Evolutionary conservation across 192 early-diverging fungal genomes (phyloP).

Genomic region (Gonapodya prolifera): DNA sequence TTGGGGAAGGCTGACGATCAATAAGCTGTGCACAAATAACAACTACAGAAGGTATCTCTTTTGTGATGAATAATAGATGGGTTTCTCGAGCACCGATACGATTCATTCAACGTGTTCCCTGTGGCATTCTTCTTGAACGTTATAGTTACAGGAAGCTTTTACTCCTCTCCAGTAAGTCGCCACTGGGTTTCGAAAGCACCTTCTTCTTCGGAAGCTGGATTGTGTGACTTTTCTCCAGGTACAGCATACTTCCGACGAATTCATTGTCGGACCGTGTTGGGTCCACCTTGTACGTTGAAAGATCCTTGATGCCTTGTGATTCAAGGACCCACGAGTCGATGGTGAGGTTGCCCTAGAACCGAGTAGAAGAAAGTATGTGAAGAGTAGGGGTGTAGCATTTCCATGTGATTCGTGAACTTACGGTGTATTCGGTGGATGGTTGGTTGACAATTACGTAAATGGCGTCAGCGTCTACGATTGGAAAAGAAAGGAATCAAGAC

Average conservation of each 20-base stretch:
- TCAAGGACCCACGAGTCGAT: conserved; percentile 72
- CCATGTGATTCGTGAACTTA: too few species aligned
- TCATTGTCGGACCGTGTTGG: background rate
- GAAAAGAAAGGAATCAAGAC: too few species aligned
- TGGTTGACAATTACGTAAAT: conserved; percentile 49
- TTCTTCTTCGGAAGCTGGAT: background rate
- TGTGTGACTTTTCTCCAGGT: background rate
- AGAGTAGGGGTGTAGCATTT: too few species aligned
- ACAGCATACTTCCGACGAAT: background rate
- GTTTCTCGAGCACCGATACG: too few species aligned
- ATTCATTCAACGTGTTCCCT: too few species aligned
- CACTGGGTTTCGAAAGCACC: background rate
- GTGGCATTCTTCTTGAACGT: too few species aligned
- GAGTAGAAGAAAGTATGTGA: too few species aligned
- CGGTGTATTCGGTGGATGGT: conserved; percentile 27
- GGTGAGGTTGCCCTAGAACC: conserved; percentile 63
- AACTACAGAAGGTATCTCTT: too few species aligned
- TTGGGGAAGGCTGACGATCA: too few species aligned
- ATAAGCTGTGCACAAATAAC: too few species aligned
- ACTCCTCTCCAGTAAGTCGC: background rate
- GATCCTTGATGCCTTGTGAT: conserved; percentile 51
- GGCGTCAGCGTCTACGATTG: conserved; percentile 73
- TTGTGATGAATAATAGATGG: too few species aligned
- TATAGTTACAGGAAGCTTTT: background rate
- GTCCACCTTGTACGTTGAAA: conserved; percentile 54